Conservation (phyloP, 2,329 filamentous ascomycete genomes). For the Colletotrichum eleusines region DNA sequence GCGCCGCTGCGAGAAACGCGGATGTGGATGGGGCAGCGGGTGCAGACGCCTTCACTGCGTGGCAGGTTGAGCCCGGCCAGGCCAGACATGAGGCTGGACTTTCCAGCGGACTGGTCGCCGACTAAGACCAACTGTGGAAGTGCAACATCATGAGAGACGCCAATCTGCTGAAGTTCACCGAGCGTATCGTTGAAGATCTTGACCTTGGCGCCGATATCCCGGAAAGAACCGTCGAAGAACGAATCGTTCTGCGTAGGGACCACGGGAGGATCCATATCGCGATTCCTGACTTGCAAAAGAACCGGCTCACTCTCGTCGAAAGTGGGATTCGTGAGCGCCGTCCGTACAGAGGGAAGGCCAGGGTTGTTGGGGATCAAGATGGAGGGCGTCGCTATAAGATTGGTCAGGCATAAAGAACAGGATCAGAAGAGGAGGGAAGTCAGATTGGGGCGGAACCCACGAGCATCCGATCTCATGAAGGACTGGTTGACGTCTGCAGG, state of each 20-base stretch:
- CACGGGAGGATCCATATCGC: slow-evolving; percentile 43
- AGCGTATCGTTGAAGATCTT: slow-evolving; percentile 76
- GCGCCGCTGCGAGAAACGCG: slow-evolving; percentile 67
- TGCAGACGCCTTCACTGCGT: slow-evolving; percentile 79
- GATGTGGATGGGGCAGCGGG: slow-evolving; percentile 84
- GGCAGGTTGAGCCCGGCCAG: slow-evolving; percentile 79
- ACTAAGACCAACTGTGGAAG: slow-evolving; percentile 86
- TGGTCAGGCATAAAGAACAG: background rate
- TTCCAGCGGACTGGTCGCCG: slow-evolving; percentile 87
- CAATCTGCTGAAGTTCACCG: slow-evolving; percentile 76
- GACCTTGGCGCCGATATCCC: slow-evolving; percentile 71
- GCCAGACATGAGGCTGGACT: slow-evolving; percentile 76
- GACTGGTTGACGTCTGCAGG: slow-evolving; percentile 22
- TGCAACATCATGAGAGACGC: slow-evolving; percentile 77
- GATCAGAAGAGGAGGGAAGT: background rate
- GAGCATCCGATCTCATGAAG: slow-evolving; percentile 53
- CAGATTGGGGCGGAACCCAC: slow-evolving; percentile 47
- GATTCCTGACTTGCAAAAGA: slow-evolving; percentile 53
- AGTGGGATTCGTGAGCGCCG: slow-evolving; percentile 30
- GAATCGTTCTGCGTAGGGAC: slow-evolving; percentile 51
- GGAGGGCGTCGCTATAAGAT: slow-evolving; percentile 52
- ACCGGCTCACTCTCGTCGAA: slow-evolving; percentile 52
- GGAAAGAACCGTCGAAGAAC: slow-evolving; percentile 56
- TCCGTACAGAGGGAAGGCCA: slow-evolving; percentile 14
- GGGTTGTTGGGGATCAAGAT: slow-evolving; percentile 44